Evolutionary conservation across 306 rosid species (phyloP).

Genomic region (Vigna trinervia): DNA sequence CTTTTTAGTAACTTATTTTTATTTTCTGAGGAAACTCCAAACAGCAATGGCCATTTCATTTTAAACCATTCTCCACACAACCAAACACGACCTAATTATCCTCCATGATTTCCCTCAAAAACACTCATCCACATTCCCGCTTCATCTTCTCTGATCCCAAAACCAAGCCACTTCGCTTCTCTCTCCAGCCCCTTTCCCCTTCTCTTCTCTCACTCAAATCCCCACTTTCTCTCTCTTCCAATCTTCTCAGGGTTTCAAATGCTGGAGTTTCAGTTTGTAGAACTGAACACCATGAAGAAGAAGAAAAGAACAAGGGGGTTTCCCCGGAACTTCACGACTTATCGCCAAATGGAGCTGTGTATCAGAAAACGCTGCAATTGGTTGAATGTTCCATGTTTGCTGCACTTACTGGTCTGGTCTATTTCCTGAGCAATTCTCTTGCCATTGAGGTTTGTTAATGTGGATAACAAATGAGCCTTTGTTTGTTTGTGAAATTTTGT

Average conservation of each 20-base stretch:
- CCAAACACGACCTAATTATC: constrained; percentile 31
- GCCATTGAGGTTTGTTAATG: constrained; percentile 75
- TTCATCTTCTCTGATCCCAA: constrained; percentile 47
- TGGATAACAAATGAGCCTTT: constrained; percentile 26
- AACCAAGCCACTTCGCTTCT: constrained; percentile 46
- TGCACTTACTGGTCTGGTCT: constrained; percentile 93
- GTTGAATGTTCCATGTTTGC: constrained; percentile 99
- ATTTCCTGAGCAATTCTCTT: constrained; percentile 91
- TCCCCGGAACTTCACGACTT: constrained; percentile 61
- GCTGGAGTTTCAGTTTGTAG: constrained; percentile 39
- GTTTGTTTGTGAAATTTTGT: constrained; percentile 5
- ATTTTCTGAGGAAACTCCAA: not conserved
- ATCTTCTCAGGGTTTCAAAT: constrained; percentile 54
- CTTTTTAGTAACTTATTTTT: too few relatives aligned
- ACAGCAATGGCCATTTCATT: not conserved
- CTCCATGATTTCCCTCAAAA: constrained; percentile 74
- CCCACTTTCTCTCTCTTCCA: constrained; percentile 35
- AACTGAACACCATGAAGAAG: constrained; percentile 44
- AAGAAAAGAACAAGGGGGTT: constrained; percentile 28
- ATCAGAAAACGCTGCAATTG: constrained; percentile 80
- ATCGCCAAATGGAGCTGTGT: constrained; percentile 70
- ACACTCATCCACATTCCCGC: constrained; percentile 39
- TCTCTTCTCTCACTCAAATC: constrained; percentile 37
- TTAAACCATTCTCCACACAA: not conserved
- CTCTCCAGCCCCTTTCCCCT: constrained; percentile 38